Evolutionary conservation across 2,329 filamentous ascomycete genomes (phyloP), one percentile per base, ranked within the genome.

Genomic region (Graphium sp.): DNA sequence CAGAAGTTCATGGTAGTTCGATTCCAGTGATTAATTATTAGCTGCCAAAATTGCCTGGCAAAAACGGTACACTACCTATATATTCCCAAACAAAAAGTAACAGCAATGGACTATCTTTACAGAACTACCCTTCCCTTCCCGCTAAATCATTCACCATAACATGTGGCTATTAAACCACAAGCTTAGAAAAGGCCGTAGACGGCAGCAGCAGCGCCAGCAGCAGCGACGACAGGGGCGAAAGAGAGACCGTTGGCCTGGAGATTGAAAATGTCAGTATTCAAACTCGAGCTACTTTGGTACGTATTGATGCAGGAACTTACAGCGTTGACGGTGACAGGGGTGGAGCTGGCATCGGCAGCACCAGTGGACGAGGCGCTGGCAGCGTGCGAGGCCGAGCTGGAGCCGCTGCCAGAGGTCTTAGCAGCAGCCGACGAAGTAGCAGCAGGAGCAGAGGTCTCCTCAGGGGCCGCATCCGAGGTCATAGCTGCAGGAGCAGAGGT

Each of bases 321-420:
- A 29, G 21, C 28, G 22, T 19, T 22, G 27, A 29, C 27, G 18
- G 20, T 22, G 27, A 29, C 22, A 22, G 21, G 28, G 21, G 22
- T 29, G 4, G 16, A 15, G 21, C 23, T 14, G 23, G 23, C 3
- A 11, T 11, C 9, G 23, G 23, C 11, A 25, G 23, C 9, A 25
- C 10, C 20, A 22, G 20, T 22, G 20, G 20, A 10, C 20, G 18
- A 21, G 17, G 16, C 8, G 19, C 10, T 6, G 18, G 18, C 20
- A 15, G 15, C 25, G 25, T n/a, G 15, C 7, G 25, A 18, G 10
- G 11, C 15, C 17, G 25, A 15, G 27, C 27, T 19, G 27, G 18
- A 18, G 27, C 18, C 27, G 8, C 14, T 22, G 27, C 27, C 20
- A 16, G 27, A 18, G 18, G 27, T 18, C 18, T 21, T 29, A 20